Percentiles rank a stretch among this genome's conserved stretches.
These are phyloP conservation scores for Westerdykella aurantiaca DNA, from an alignment of 2,329 filamentous ascomycete genomes.

Conservation along the genomic window DNA sequence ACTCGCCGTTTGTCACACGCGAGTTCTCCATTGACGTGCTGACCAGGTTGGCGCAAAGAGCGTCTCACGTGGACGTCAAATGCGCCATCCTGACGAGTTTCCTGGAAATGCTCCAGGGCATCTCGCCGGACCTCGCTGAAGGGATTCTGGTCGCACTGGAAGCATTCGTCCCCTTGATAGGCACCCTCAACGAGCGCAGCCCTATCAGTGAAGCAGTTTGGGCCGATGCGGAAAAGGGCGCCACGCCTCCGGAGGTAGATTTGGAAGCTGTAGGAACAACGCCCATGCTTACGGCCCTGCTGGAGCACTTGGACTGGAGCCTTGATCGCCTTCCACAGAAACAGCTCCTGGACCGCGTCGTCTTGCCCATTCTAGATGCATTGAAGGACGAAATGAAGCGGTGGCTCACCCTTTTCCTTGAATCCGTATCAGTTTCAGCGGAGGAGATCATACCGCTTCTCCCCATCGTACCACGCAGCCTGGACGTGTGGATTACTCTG, in stretches of 20 bases:
- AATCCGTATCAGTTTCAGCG: not conserved
- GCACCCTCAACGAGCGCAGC: conserved; percentile 32
- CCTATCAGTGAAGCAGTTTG: conserved; percentile 29
- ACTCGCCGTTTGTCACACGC: conserved; percentile 29
- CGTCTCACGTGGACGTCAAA: conserved; percentile 37
- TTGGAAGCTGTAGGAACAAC: not conserved
- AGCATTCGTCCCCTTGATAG: conserved; percentile 29
- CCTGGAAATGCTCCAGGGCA: conserved; percentile 19
- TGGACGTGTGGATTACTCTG: conserved; percentile 2
- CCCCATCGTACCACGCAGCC: conserved; percentile 11
- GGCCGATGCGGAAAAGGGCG: conserved; percentile 15
- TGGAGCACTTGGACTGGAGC: conserved; percentile 3
- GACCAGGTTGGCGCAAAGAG: conserved; percentile 19
- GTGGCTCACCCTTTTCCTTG: conserved; percentile 21
- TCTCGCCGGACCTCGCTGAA: conserved; percentile 3
- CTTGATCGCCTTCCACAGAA: not conserved
- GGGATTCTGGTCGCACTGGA: conserved; percentile 19
- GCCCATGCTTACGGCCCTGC: conserved; percentile 8
- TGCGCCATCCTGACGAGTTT: conserved; percentile 31
- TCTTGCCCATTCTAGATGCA: conserved; percentile 12
- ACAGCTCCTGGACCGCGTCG: conserved; percentile 13
- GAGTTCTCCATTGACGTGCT: conserved; percentile 27
- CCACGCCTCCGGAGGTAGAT: conserved; percentile 1
- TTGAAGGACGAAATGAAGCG: conserved; percentile 14
- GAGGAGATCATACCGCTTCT: conserved; percentile 3